Conservation (phyloP, 2,329 filamentous ascomycete species). For the Cadophora gregata region DNA sequence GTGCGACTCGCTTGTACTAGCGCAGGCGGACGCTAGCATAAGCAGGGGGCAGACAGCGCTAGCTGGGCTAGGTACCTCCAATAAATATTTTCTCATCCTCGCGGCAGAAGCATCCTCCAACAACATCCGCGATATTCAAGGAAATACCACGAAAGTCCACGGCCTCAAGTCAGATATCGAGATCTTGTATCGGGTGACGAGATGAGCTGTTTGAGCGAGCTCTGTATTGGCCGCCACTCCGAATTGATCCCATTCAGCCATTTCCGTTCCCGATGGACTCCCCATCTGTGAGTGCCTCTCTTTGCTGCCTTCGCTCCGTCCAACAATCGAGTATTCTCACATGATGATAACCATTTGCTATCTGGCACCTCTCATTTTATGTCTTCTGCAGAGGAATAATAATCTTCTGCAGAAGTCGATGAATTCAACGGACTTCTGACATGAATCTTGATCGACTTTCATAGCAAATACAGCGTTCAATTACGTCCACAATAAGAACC, state of each 20-base stretch:
- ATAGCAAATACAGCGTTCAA: not conserved
- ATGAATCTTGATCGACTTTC: slow-evolving; percentile 22
- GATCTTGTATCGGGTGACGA: too few species aligned
- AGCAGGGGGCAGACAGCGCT: too few species aligned
- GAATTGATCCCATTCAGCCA: too few species aligned
- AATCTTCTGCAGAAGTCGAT: slow-evolving; percentile 35
- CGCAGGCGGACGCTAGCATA: not conserved
- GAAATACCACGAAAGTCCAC: too few species aligned
- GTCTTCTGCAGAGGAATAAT: slow-evolving; percentile 45
- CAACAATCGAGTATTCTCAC: slow-evolving; percentile 24
- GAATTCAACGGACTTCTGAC: slow-evolving; percentile 41
- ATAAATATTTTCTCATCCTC: not conserved
- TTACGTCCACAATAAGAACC: not conserved
- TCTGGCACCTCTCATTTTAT: slow-evolving; percentile 79
- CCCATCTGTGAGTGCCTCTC: slow-evolving; percentile 19
- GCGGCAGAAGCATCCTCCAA: not conserved
- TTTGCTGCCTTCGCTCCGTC: not conserved
- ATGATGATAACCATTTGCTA: slow-evolving; percentile 78
- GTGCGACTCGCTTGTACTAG: slow-evolving; percentile 1
- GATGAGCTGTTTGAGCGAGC: not conserved
- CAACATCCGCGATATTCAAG: too few species aligned
- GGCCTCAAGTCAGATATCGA: too few species aligned
- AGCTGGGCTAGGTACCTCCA: not conserved
- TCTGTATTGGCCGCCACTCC: not conserved
- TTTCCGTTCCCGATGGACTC: not conserved